A percentile compares a stretch with the other conserved stretches of the same genome.
phyloP scores from a whole-genome alignment of 1,139 yeast species.

The Candida pseudocylindracea region DNA sequence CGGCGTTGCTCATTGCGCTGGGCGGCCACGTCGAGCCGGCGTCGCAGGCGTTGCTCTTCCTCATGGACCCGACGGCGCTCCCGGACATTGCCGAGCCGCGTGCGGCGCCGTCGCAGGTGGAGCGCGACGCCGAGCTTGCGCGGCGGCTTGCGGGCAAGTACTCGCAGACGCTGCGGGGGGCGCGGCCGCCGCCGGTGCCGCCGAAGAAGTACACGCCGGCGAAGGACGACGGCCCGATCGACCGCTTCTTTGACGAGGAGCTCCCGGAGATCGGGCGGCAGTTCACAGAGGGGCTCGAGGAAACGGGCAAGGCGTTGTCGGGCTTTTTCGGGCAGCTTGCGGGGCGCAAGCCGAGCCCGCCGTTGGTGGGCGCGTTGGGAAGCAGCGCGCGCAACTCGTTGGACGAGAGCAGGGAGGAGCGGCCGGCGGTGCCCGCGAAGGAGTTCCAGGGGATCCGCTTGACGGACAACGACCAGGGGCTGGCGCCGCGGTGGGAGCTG shows the following conservation, averaged over 20 bases:
- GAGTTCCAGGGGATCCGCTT: constrained; percentile 33
- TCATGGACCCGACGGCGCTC: constrained; percentile 38
- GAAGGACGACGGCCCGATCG: constrained; percentile 20
- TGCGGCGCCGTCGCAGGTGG: constrained; percentile 4
- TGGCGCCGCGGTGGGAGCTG: constrained; percentile 35
- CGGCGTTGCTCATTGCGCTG: constrained; percentile 72
- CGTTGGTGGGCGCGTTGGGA: constrained; percentile 21
- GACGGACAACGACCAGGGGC: constrained; percentile 7
- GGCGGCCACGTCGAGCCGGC: constrained; percentile 67
- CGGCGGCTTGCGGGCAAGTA: neutral
- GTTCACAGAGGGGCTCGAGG: too few species aligned
- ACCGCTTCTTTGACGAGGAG: constrained; percentile 65
- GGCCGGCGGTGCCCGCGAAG: constrained; percentile 25
- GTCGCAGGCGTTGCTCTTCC: constrained; percentile 62
- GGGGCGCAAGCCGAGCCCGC: too few species aligned
- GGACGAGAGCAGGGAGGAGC: constrained; percentile 7
- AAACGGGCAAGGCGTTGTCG: too few species aligned
- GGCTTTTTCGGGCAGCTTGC: too few species aligned
- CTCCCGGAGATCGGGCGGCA: constrained; percentile 24
- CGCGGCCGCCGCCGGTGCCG: neutral
- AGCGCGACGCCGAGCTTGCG: neutral
- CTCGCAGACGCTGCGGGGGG: neutral
- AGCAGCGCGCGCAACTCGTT: constrained; percentile 16
- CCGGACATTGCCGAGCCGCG: constrained; percentile 36
- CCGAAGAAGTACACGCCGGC: neutral